Conservation (phyloP, 805 yeast species). For the Schizosaccharomyces osmophilus region DNA sequence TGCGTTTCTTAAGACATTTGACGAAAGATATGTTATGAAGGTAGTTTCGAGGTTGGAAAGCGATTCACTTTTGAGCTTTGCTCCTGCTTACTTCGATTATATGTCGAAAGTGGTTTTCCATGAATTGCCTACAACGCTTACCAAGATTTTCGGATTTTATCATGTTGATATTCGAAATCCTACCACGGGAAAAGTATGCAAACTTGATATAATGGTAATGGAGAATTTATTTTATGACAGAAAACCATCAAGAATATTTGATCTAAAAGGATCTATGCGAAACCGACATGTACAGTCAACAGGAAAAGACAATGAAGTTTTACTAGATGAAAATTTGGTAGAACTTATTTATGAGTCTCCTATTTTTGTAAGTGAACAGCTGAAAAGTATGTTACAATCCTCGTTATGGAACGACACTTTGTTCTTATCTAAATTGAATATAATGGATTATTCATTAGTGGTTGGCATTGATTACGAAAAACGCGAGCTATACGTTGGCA, state of each 20-base stretch:
- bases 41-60: slow-evolving; percentile 70
- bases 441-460: slow-evolving; percentile 91
- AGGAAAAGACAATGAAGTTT: slow-evolving; percentile 80
- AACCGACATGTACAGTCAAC: slow-evolving; percentile 92
- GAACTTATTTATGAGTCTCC: slow-evolving; percentile 91
- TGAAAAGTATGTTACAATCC: slow-evolving; percentile 61
- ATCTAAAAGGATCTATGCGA: slow-evolving; percentile 92
- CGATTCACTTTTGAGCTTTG: slow-evolving; percentile 82
- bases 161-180: slow-evolving; percentile 75
- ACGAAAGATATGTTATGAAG: slow-evolving; percentile 70
- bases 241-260: slow-evolving; percentile 67
- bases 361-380: slow-evolving; percentile 74
- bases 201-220: slow-evolving; percentile 83
- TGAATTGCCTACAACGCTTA: slow-evolving; percentile 80
- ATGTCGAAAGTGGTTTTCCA: slow-evolving; percentile 88
- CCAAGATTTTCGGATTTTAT: slow-evolving; percentile 85
- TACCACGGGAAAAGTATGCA: slow-evolving; percentile 46
- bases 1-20: slow-evolving; percentile 73
- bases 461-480: slow-evolving; percentile 58
- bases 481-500: slow-evolving; percentile 62
- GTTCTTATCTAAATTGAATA: slow-evolving; percentile 87
- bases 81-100: slow-evolving; percentile 88
- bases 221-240: slow-evolving; percentile 77
- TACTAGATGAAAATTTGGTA: slow-evolving; percentile 92
- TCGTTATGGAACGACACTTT: slow-evolving; percentile 88